Conservation (phyloP, 495 filamentous ascomycete genomes). For the Cercophora sp. region DNA sequence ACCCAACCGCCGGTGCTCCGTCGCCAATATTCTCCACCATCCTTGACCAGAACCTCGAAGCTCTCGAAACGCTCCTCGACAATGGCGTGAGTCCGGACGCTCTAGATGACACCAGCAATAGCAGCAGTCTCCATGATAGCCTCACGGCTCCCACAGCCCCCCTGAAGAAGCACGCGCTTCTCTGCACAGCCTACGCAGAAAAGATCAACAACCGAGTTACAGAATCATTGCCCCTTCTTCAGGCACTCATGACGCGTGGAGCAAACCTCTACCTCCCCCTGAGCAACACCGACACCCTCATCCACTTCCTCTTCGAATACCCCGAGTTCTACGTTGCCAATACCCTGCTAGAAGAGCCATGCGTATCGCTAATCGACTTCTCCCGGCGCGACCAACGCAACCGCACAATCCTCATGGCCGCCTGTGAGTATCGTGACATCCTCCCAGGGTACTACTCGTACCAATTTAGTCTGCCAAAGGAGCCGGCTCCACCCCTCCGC, state of each 20-base stretch:
- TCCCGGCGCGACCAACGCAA: slow-evolving; percentile 19
- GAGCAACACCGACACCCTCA: slow-evolving; percentile 15
- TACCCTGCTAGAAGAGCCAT: slow-evolving; percentile 15
- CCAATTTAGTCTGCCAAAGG: not conserved
- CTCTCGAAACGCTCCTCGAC: not conserved
- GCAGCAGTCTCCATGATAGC: not conserved
- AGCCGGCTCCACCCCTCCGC: slow-evolving; percentile 1
- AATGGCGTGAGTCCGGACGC: not conserved
- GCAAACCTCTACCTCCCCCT: slow-evolving; percentile 20
- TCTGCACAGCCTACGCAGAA: not conserved
- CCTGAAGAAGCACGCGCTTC: not conserved
- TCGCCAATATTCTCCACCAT: not conserved
- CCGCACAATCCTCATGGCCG: slow-evolving; percentile 21
- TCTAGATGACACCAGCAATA: not conserved
- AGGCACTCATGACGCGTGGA: slow-evolving; percentile 16
- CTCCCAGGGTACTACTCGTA: not conserved
- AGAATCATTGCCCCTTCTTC: slow-evolving; percentile 12
- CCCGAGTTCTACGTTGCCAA: slow-evolving; percentile 3
- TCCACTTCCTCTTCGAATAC: slow-evolving; percentile 22
- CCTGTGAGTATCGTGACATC: not conserved
- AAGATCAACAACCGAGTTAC: not conserved
- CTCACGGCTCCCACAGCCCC: no score
- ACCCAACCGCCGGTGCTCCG: not conserved
- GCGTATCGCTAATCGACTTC: slow-evolving; percentile 19
- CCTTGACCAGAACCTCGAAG: not conserved